phyloP scores from a whole-genome alignment of 2,329 filamentous ascomycete genomes.

The Aspergillus intermedius region DNA sequence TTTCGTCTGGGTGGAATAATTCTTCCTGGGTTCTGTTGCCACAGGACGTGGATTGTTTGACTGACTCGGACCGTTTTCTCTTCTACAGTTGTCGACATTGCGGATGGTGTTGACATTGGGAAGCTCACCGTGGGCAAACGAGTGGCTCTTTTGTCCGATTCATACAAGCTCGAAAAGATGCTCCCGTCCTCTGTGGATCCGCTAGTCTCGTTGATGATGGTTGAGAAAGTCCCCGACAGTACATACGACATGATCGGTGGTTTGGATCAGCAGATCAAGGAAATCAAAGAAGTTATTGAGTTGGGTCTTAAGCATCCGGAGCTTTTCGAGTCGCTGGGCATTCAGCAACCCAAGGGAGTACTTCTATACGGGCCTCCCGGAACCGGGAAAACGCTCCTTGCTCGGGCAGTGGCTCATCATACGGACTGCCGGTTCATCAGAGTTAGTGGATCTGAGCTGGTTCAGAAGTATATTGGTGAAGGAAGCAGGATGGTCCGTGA shows the following conservation, averaged over 20 bases:
- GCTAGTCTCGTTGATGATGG: constrained; percentile 99
- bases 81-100: constrained; percentile 78
- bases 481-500: constrained; percentile 97
- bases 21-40: neutral
- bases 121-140: constrained; percentile 98
- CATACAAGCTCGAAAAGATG: constrained; percentile 98
- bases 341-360: constrained; percentile 96
- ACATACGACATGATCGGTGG: constrained; percentile 99
- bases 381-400: constrained; percentile 93
- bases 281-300: constrained; percentile 99
- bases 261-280: constrained; percentile 97
- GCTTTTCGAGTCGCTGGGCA: constrained; percentile 97
- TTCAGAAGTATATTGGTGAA: constrained; percentile 99
- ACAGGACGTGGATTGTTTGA: neutral
- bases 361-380: constrained; percentile 93
- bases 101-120: constrained; percentile 85
- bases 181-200: constrained; percentile 96
- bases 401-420: constrained; percentile 93
- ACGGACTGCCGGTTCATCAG: constrained; percentile 99
- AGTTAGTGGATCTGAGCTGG: constrained; percentile 89
- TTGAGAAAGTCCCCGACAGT: constrained; percentile 98
- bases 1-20: constrained; percentile 4
- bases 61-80: constrained; percentile 5
- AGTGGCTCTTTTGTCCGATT: constrained; percentile 91
- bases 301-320: constrained; percentile 97